These are phyloP conservation scores for Amanita subjunquillea DNA, from an alignment of 768 basidiomycete genomes.

Conservation along the genomic window DNA sequence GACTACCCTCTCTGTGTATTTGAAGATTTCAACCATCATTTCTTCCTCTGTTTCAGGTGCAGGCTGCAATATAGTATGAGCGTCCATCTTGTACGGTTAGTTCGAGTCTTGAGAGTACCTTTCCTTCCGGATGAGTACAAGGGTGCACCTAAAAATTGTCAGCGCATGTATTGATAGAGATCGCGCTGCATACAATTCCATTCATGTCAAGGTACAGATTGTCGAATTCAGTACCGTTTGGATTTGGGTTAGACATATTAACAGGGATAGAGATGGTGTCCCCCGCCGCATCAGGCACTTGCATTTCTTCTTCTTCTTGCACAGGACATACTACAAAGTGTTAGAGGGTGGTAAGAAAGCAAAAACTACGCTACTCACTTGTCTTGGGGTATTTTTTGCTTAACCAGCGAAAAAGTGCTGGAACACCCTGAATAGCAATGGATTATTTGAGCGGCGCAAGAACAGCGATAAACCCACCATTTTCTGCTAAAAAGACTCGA, in stretches of 20 bases:
- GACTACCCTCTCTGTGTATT: constrained; percentile 93
- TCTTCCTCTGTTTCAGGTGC: constrained; percentile 97
- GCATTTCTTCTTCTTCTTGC: constrained; percentile 72
- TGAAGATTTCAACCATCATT: constrained; percentile 98
- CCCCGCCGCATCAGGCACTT: constrained; percentile 59
- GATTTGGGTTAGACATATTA: constrained; percentile 74
- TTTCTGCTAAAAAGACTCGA: background rate
- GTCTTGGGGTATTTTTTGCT: constrained; percentile 99
- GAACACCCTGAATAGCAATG: constrained; percentile 65
- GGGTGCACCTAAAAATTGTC: constrained; percentile 68
- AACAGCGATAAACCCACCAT: background rate
- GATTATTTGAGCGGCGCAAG: background rate
- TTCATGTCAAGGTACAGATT: constrained; percentile 99
- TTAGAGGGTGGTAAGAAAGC: background rate
- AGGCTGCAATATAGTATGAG: constrained; percentile 37
- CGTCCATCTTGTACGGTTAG: background rate
- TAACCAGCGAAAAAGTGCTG: constrained; percentile 96
- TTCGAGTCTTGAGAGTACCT: constrained; percentile 29
- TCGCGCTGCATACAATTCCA: constrained; percentile 64
- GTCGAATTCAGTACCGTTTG: constrained; percentile 95
- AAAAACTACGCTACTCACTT: constrained; percentile 35
- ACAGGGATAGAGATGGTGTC: constrained; percentile 62
- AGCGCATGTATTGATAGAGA: background rate
- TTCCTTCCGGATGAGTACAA: constrained; percentile 98
- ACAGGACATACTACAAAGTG: constrained; percentile 55